Evolutionary conservation across 1,284 basidiomycete genomes (phyloP), one percentile per base, ranked within the genome.

Genomic region (Inonotus obliquus): DNA sequence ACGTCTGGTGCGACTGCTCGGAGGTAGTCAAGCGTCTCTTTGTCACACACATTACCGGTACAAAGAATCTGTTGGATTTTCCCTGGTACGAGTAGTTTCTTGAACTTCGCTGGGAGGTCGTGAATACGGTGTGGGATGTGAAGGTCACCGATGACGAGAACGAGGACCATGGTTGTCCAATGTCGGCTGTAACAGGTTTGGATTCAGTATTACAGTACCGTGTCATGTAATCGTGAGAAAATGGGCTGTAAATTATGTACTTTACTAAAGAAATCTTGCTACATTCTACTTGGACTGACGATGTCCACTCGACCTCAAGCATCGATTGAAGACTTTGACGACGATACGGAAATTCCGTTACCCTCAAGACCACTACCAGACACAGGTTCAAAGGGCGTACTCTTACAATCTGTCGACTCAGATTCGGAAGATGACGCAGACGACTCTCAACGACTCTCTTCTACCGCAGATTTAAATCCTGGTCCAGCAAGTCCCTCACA

Each of bases 51-150:
- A 72, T 99, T 99, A 54, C 96, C 97, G 0, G 96, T 99, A 73
- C 95, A 97, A 37, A 99, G 82, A 65, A 99, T 97, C 75, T 99
- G 96, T 66, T 96, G 93, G 45, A 99, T 99, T 77, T 99, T 99
- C 39, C 97, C 96, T 10, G 96, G 87, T 1, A 96, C 94, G 0
- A 99, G 81, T 0, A 99, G 87, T 73, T 98, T 98, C 77, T 96
- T 96, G 79, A 99, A 99, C 77, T 98, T 98, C 21, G 85, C 80
- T 0, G 96, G 96, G 4, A 99, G 82, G 72, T 98, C 96, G 72
- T 96, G 92, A 1, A 84, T 81, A 54, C 91, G 79, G 71, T 92
- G 89, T 1, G 95, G 95, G 70, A 97, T 96, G 73, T 96, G 94
- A 17, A 97, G 83, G 79, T 98, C 95, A 60, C 95, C 94, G 68